phyloP scores from a whole-genome alignment of 2,329 filamentous ascomycete genomes.

The Arthrobotrys entomopaga region DNA sequence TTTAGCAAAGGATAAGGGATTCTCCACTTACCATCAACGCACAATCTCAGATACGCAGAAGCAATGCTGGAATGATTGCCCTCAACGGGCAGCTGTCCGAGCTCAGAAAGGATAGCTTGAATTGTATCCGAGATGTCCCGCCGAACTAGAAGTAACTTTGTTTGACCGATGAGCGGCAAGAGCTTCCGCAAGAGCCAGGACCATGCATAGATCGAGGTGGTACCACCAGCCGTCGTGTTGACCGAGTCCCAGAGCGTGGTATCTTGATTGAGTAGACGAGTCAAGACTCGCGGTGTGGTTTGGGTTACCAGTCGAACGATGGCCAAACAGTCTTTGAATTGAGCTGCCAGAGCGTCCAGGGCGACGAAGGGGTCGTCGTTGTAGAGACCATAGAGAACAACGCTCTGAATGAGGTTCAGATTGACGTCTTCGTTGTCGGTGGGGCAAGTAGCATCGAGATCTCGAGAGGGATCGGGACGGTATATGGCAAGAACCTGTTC shows the following conservation, averaged over 20 bases:
- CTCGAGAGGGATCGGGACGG: slow-evolving; percentile 18
- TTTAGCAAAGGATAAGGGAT: background rate
- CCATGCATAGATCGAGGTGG: slow-evolving; percentile 16
- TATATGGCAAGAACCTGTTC: slow-evolving; percentile 53
- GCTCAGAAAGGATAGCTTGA: slow-evolving; percentile 33
- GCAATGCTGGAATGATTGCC: slow-evolving; percentile 30
- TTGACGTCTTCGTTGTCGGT: slow-evolving; percentile 54
- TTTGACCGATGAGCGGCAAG: slow-evolving; percentile 35
- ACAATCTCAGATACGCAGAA: slow-evolving; percentile 31
- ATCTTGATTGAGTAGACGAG: slow-evolving; percentile 10
- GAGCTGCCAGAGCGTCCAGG: slow-evolving; percentile 26
- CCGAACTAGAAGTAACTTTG: slow-evolving; percentile 21
- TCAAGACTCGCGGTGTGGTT: slow-evolving; percentile 34
- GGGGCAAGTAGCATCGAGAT: slow-evolving; percentile 26
- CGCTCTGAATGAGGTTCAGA: slow-evolving; percentile 48
- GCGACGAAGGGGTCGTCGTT: slow-evolving; percentile 49
- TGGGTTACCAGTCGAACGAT: slow-evolving; percentile 50
- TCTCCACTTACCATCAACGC: slow-evolving; percentile 42
- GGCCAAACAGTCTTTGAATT: slow-evolving; percentile 45
- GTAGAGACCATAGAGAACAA: slow-evolving; percentile 48
- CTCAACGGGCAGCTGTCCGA: slow-evolving; percentile 30
- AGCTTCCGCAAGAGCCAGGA: slow-evolving; percentile 38
- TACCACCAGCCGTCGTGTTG: background rate
- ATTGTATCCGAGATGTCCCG: slow-evolving; percentile 42
- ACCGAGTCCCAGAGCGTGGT: background rate